A percentile compares a stretch with the other conserved stretches of the same genome.
Evolutionary conservation across 2,329 filamentous ascomycete species (phyloP).

Genomic region (Rutstroemia sp.): DNA sequence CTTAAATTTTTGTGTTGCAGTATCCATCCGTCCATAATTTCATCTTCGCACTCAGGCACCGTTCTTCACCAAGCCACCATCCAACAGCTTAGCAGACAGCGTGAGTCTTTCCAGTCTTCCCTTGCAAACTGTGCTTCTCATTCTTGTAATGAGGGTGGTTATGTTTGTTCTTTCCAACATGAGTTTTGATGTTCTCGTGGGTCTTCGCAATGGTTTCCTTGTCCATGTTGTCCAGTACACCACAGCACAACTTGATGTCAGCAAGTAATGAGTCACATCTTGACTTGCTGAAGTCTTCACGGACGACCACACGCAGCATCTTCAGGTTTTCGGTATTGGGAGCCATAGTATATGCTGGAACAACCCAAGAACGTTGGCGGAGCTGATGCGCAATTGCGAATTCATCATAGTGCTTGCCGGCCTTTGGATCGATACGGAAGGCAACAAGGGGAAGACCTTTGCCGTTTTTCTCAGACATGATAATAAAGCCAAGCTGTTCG

Average conservation of each 20-base stretch:
- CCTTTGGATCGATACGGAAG: slow-evolving; percentile 62
- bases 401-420: slow-evolving; percentile 58
- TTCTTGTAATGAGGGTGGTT: slow-evolving; percentile 47
- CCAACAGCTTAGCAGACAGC: slow-evolving; percentile 56
- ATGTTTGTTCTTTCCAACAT: slow-evolving; percentile 44
- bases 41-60: too few relatives aligned
- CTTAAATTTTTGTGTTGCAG: background rate
- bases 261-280: slow-evolving; percentile 71
- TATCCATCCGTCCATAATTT: background rate
- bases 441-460: slow-evolving; percentile 82
- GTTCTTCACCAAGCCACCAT: background rate
- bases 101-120: slow-evolving; percentile 86
- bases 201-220: slow-evolving; percentile 61
- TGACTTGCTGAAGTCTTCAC: slow-evolving; percentile 81
- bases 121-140: slow-evolving; percentile 82
- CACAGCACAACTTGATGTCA: slow-evolving; percentile 72
- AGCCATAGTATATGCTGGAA: slow-evolving; percentile 96
- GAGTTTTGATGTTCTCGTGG: slow-evolving; percentile 53
- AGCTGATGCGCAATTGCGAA: slow-evolving; percentile 79
- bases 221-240: slow-evolving; percentile 68
- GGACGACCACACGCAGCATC: slow-evolving; percentile 85
- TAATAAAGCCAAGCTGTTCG: slow-evolving; percentile 69
- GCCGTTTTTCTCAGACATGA: slow-evolving; percentile 76
- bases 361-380: slow-evolving; percentile 82
- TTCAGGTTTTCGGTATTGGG: slow-evolving; percentile 63